A percentile compares a stretch with the other conserved stretches of the same genome.
These are phyloP conservation scores for Alternaria sp. DNA, from an alignment of 2,329 filamentous ascomycete species.

Conservation along the genomic window DNA sequence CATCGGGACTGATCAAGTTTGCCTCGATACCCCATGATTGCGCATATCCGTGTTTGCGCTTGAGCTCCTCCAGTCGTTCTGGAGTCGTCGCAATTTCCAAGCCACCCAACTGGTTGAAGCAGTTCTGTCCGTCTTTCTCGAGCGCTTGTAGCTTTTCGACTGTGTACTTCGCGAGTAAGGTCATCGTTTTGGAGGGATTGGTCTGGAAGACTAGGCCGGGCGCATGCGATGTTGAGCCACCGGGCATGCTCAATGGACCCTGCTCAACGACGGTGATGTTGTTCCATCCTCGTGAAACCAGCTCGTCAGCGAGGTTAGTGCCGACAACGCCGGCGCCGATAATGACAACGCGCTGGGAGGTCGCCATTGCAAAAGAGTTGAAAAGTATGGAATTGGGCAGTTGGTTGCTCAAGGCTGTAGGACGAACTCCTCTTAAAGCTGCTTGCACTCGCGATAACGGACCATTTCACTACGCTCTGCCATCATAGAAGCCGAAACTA, in stretches of 20 bases:
- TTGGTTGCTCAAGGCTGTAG: background rate
- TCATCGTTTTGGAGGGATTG: constrained; percentile 65
- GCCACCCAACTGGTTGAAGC: constrained; percentile 69
- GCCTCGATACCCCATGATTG: constrained; percentile 67
- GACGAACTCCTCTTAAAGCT: constrained; percentile 18
- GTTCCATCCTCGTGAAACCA: constrained; percentile 66
- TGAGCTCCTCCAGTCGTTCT: constrained; percentile 65
- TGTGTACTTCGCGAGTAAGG: constrained; percentile 65
- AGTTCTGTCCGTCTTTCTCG: constrained; percentile 51
- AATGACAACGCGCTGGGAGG: constrained; percentile 51
- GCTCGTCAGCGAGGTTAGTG: constrained; percentile 68
- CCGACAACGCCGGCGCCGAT: constrained; percentile 69
- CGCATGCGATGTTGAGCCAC: constrained; percentile 70
- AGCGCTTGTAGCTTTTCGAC: constrained; percentile 65
- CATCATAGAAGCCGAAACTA: constrained; percentile 27
- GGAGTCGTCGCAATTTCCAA: constrained; percentile 68
- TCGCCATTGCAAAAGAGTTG: constrained; percentile 26
- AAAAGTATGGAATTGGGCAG: background rate
- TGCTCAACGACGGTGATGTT: constrained; percentile 71
- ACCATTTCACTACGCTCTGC: constrained; percentile 21
- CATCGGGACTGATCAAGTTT: constrained; percentile 58
- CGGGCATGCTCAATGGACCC: constrained; percentile 67
- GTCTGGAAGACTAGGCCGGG: constrained; percentile 71
- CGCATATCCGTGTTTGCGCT: constrained; percentile 67
- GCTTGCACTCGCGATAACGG: constrained; percentile 30